These are phyloP conservation scores for Termitomyces sp. DNA, from an alignment of 768 basidiomycete genomes.

Conservation along the genomic window DNA sequence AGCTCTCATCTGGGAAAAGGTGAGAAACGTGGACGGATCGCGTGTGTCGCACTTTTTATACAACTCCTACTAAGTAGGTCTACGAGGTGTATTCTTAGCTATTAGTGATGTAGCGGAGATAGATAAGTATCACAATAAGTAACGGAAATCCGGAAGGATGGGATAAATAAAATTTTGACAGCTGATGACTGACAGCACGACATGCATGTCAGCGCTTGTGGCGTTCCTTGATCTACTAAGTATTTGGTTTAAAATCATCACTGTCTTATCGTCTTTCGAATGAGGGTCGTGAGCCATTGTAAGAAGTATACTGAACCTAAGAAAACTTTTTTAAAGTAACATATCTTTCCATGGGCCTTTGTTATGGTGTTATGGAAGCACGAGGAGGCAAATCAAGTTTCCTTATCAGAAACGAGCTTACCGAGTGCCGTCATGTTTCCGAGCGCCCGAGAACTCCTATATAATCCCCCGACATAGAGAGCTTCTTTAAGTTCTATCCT, in stretches of 20 bases:
- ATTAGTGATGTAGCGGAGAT: no score
- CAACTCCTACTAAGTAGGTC: no score
- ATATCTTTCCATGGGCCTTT: not conserved
- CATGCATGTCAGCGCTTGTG: not conserved
- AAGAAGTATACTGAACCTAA: not conserved
- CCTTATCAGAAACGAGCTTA: not conserved
- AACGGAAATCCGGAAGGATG: not conserved
- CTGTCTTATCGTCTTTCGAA: not conserved
- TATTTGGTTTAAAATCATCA: not conserved
- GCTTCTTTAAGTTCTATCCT: not conserved
- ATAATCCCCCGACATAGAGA: not conserved
- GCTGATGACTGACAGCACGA: not conserved
- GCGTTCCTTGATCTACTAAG: not conserved
- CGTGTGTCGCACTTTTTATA: no score
- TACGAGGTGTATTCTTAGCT: no score
- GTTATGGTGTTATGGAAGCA: not conserved
- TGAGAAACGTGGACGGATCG: no score
- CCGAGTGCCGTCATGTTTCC: conserved; percentile 16
- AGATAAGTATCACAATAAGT: no score
- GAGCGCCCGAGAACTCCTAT: conserved; percentile 3
- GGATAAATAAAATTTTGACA: not conserved
- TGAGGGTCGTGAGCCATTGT: not conserved
- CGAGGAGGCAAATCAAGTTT: not conserved
- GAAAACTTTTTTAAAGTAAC: not conserved
- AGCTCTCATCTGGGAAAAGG: no score